phyloP scores from a whole-genome alignment of 495 filamentous ascomycete genomes.

The Xylaria cubensis region DNA sequence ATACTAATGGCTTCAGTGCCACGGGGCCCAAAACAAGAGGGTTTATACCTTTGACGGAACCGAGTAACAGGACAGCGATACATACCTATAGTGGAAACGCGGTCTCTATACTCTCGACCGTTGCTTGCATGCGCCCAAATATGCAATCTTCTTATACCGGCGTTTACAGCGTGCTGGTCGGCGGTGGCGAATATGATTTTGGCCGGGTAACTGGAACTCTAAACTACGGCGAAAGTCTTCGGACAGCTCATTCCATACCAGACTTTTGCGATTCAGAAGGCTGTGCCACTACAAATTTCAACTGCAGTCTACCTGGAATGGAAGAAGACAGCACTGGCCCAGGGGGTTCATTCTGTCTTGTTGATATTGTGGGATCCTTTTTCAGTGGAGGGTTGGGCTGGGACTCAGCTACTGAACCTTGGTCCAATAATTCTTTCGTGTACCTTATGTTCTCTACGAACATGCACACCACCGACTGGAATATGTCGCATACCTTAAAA shows the following conservation, averaged over 20 bases:
- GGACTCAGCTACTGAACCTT: neutral
- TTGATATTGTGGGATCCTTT: neutral
- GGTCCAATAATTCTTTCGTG: neutral
- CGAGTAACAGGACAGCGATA: neutral
- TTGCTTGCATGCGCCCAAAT: neutral
- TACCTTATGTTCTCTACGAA: slow-evolving; percentile 14
- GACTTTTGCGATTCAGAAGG: neutral
- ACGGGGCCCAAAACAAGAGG: neutral
- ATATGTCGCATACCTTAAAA: no score
- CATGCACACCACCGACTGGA: neutral
- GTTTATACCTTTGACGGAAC: neutral
- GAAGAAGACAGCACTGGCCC: neutral
- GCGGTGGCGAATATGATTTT: neutral
- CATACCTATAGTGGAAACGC: neutral
- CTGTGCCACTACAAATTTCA: neutral
- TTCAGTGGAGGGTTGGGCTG: neutral
- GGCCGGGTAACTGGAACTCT: neutral
- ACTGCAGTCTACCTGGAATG: neutral
- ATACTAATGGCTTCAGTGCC: neutral
- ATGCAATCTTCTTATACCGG: neutral
- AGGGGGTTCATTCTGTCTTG: neutral
- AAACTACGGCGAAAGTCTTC: neutral
- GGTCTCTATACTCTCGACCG: neutral
- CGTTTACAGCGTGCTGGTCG: neutral
- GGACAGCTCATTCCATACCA: neutral